These are phyloP conservation scores for Fusarium sp. DNA, from an alignment of 2,329 filamentous ascomycete genomes.

Conservation along the genomic window DNA sequence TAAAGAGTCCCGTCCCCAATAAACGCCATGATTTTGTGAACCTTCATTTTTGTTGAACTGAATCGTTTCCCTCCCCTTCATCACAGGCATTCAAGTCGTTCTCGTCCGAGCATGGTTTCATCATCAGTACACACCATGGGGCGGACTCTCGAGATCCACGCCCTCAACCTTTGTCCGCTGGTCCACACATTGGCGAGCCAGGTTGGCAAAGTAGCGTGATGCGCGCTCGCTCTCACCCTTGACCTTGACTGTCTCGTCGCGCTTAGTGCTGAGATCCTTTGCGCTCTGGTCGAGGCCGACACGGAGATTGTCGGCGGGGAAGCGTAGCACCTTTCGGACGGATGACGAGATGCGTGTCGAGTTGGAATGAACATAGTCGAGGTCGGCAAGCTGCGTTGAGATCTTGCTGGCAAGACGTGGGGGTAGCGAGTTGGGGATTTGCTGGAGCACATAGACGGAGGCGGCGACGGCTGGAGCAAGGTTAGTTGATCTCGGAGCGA, in stretches of 20 bases:
- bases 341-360: slow-evolving; percentile 86
- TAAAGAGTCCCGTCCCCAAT: slow-evolving; percentile 26
- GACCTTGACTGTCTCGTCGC: slow-evolving; percentile 87
- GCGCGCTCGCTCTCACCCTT: slow-evolving; percentile 89
- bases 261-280: slow-evolving; percentile 84
- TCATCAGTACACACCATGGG: slow-evolving; percentile 55
- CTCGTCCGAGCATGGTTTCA: slow-evolving; percentile 28
- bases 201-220: slow-evolving; percentile 89
- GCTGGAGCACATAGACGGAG: slow-evolving; percentile 84
- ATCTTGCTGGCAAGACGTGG: slow-evolving; percentile 89
- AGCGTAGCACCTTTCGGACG: slow-evolving; percentile 89
- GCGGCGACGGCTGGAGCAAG: slow-evolving; percentile 76
- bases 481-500: slow-evolving; percentile 19
- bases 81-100: slow-evolving; percentile 13
- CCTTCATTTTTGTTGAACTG: slow-evolving; percentile 14
- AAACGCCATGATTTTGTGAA: slow-evolving; percentile 37
- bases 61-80: slow-evolving; percentile 11
- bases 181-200: slow-evolving; percentile 77
- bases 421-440: slow-evolving; percentile 91
- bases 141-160: slow-evolving; percentile 71
- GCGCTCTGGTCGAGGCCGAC: slow-evolving; percentile 87
- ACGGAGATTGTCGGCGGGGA: slow-evolving; percentile 89
- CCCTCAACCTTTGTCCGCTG: slow-evolving; percentile 66
- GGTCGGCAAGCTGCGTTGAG: slow-evolving; percentile 80
- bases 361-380: slow-evolving; percentile 96